A percentile compares a stretch with the other conserved stretches of the same genome.
These are phyloP conservation scores for Saccharomycopsis hybrid DNA, from an alignment of 1,139 yeast species.

Conservation along the genomic window DNA sequence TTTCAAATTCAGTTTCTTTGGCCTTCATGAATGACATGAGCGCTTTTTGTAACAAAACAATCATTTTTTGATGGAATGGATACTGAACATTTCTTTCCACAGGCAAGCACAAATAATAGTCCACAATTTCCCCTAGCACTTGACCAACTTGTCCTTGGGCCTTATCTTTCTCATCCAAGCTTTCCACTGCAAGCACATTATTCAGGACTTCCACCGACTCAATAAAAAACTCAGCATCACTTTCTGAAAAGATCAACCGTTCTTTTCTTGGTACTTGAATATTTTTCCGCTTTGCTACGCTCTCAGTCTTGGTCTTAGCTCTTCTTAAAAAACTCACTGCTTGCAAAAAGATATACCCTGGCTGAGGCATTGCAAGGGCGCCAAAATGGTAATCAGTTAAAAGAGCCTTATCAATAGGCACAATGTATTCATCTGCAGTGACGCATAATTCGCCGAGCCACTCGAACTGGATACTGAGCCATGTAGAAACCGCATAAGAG, in stretches of 20 bases:
- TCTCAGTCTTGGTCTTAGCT: neutral
- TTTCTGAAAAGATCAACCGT: conserved; percentile 2
- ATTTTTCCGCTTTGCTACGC: neutral
- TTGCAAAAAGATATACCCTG: conserved; percentile 40
- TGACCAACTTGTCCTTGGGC: neutral
- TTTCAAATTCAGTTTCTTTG: conserved; percentile 24
- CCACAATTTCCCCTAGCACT: conserved; percentile 4
- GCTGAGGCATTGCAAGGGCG: conserved; percentile 37
- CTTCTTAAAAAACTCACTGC: conserved; percentile 31
- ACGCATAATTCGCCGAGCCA: conserved; percentile 56
- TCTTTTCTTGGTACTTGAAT: neutral
- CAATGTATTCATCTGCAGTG: conserved; percentile 28
- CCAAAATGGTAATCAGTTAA: conserved; percentile 26
- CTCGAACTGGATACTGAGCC: conserved; percentile 37
- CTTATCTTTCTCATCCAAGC: neutral
- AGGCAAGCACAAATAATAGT: conserved; percentile 11
- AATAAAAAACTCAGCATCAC: neutral
- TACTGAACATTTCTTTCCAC: conserved; percentile 5
- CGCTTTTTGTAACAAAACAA: conserved; percentile 15
- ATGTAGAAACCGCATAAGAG: conserved; percentile 33
- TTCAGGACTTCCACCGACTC: conserved; percentile 12
- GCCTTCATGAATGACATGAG: conserved; percentile 13
- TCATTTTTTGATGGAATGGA: conserved; percentile 31
- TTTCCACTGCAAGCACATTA: neutral
- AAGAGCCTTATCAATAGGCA: conserved; percentile 34